phyloP scores from a whole-genome alignment of 306 rosid species.

The Castanopsis chinensis region DNA sequence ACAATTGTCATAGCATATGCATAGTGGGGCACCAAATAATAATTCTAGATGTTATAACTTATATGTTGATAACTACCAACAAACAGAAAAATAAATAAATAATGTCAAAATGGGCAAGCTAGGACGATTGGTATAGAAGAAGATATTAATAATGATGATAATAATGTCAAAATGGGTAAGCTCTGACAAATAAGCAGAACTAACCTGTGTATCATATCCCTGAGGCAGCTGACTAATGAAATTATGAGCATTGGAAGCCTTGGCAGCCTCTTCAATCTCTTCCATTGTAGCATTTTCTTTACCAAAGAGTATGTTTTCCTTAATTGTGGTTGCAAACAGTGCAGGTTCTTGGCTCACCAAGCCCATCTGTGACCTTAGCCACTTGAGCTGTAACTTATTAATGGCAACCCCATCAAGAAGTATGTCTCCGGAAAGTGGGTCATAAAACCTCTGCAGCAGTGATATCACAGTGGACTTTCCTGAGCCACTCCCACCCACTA shows the following conservation, averaged over 20 bases:
- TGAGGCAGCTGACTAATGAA: slow-evolving; percentile 71
- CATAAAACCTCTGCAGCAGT: slow-evolving; percentile 83
- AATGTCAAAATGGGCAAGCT: too few species aligned
- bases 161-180: too few species aligned
- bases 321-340: slow-evolving; percentile 75
- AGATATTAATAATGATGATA: too few species aligned
- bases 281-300: slow-evolving; percentile 67
- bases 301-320: slow-evolving; percentile 82
- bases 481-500: slow-evolving; percentile 89
- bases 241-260: slow-evolving; percentile 81
- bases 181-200: not conserved
- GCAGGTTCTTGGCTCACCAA: slow-evolving; percentile 95
- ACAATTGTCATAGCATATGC: too few species aligned
- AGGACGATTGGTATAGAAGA: too few species aligned
- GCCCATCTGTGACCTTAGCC: slow-evolving; percentile 92
- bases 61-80: too few species aligned
- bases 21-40: too few species aligned
- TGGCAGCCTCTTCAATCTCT: slow-evolving; percentile 63
- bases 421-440: slow-evolving; percentile 69
- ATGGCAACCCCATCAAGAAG: slow-evolving; percentile 65
- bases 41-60: too few species aligned
- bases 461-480: slow-evolving; percentile 84
- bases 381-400: slow-evolving; percentile 58
- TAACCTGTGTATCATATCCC: slow-evolving; percentile 81
- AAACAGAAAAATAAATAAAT: too few species aligned